These are phyloP conservation scores for Boletus vinaceobasis DNA, from an alignment of 768 basidiomycete species.

Conservation along the genomic window DNA sequence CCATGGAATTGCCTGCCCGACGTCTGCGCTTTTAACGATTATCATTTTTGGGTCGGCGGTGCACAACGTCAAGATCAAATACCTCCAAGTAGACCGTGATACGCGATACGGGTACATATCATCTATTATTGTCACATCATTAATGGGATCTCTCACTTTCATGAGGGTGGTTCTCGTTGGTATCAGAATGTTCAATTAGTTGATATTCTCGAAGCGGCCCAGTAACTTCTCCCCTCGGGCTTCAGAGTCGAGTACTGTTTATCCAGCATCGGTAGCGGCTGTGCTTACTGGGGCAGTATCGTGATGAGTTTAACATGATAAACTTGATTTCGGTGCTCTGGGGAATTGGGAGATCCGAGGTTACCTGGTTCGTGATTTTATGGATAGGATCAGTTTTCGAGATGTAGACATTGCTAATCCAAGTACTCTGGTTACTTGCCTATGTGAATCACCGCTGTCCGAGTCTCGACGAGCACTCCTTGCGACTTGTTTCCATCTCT, in stretches of 20 bases:
- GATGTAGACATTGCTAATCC: background rate
- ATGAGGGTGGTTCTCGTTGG: background rate
- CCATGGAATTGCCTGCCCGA: constrained; percentile 28
- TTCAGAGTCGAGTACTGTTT: background rate
- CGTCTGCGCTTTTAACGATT: background rate
- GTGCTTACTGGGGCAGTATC: background rate
- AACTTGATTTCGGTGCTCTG: too few species aligned
- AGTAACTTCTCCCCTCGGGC: too few species aligned
- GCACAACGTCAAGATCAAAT: background rate
- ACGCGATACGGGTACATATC: background rate
- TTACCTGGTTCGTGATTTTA: too few species aligned
- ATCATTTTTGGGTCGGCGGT: background rate
- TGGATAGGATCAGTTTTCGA: too few species aligned
- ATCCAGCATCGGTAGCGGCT: too few species aligned
- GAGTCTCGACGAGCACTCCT: too few species aligned
- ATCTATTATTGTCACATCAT: background rate
- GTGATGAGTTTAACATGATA: too few species aligned
- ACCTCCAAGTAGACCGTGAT: background rate
- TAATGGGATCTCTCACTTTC: background rate
- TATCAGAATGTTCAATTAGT: background rate
- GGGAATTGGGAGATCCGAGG: too few species aligned
- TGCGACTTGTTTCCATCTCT: background rate
- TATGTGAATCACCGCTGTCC: too few species aligned
- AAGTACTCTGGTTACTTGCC: background rate
- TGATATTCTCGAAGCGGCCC: background rate